Evolutionary conservation across 116 monocot species (phyloP).

Genomic region (Cymodocea nodosa): DNA sequence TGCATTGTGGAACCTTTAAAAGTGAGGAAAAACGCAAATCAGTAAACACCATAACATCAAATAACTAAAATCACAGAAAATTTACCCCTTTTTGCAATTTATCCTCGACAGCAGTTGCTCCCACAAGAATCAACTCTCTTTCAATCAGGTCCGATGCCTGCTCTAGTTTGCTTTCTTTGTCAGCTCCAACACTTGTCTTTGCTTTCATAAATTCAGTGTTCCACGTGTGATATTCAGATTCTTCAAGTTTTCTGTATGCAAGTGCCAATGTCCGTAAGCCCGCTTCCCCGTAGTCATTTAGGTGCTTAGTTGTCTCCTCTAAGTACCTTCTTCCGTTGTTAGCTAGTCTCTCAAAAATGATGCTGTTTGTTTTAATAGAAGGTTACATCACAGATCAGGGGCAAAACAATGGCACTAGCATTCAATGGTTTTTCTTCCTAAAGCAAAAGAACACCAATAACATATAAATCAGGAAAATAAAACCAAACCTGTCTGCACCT

Average conservation of each 20-base stretch:
- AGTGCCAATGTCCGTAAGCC: conserved; percentile 51
- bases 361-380: conserved; percentile 16
- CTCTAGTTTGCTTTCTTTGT: conserved; percentile 48
- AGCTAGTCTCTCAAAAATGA: conserved; percentile 59
- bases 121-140: conserved; percentile 46
- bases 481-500: conserved; percentile 64
- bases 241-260: conserved; percentile 47
- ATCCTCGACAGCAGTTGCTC: conserved; percentile 66
- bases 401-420: neutral
- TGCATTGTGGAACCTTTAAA: conserved; percentile 48
- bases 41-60: neutral
- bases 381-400: neutral
- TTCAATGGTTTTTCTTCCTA: neutral
- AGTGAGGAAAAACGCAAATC: neutral
- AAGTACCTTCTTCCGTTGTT: conserved; percentile 44
- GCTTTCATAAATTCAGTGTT: conserved; percentile 48
- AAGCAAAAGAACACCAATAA: neutral
- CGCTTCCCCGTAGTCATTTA: conserved; percentile 63
- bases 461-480: neutral
- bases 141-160: conserved; percentile 46
- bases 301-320: conserved; percentile 39
- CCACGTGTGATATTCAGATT: conserved; percentile 46
- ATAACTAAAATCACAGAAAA: neutral
- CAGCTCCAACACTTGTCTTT: conserved; percentile 41
- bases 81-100: conserved; percentile 61